phyloP scores from a whole-genome alignment of 805 yeast species.

The Cyberlindnera bimundalis region DNA sequence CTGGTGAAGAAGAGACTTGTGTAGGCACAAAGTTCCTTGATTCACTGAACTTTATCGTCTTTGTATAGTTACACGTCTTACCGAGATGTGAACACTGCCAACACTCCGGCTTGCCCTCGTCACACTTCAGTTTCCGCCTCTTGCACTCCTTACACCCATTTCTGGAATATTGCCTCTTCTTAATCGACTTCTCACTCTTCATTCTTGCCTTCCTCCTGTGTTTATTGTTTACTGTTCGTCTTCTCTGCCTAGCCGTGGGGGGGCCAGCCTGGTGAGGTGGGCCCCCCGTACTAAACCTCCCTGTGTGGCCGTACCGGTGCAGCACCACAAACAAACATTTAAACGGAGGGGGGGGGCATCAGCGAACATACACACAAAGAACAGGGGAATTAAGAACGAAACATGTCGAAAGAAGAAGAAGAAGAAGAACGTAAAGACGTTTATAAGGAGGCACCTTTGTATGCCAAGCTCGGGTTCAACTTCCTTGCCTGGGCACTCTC shows the following conservation, averaged over 20 bases:
- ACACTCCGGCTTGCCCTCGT: conserved; percentile 30
- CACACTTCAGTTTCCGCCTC: conserved; percentile 37
- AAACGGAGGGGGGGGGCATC: too few relatives aligned
- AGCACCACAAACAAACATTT: too few relatives aligned
- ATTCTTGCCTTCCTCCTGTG: neutral
- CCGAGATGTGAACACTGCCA: conserved; percentile 38
- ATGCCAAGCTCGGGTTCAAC: conserved; percentile 45
- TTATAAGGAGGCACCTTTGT: conserved; percentile 6
- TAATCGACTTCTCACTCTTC: conserved; percentile 1
- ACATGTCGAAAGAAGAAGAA: neutral
- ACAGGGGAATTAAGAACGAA: too few relatives aligned
- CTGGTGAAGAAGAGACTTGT: too few relatives aligned
- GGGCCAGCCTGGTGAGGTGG: too few relatives aligned
- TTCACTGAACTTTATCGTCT: conserved; percentile 24
- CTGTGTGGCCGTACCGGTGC: too few relatives aligned
- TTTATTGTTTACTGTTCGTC: neutral
- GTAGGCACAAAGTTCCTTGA: conserved; percentile 10
- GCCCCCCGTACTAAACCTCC: too few relatives aligned
- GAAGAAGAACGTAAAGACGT: conserved; percentile 5
- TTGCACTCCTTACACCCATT: conserved; percentile 46
- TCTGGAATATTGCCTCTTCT: conserved; percentile 37
- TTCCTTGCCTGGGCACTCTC: conserved; percentile 47
- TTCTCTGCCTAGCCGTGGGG: too few relatives aligned
- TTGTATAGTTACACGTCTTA: conserved; percentile 37
- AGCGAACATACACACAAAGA: too few relatives aligned